Evolutionary conservation across 148 eudicot genomes (phyloP).

Genomic region (Rhododendron molle): DNA sequence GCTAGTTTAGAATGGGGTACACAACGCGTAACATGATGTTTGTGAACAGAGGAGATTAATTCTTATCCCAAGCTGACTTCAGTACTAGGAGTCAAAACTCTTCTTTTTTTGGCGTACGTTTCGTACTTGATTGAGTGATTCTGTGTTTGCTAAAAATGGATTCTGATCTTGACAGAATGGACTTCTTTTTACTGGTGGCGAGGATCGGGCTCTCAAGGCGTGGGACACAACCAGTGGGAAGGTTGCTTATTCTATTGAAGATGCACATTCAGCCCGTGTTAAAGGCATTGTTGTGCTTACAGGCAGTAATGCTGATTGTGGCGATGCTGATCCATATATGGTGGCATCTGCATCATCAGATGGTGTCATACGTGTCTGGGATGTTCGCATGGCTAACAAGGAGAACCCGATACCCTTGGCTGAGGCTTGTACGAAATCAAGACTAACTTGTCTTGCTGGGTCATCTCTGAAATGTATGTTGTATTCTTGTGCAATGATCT

Average conservation of each 20-base stretch:
- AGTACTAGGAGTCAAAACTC: not conserved
- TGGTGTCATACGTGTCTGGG: conserved; percentile 92
- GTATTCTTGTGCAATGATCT: not conserved
- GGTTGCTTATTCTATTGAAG: conserved; percentile 65
- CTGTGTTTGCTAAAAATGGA: not conserved
- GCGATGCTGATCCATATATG: conserved; percentile 47
- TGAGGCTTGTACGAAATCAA: conserved; percentile 71
- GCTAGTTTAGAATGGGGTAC: not conserved
- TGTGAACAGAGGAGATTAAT: not conserved
- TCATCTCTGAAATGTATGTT: conserved; percentile 78
- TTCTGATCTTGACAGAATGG: conserved; percentile 52
- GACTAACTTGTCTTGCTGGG: conserved; percentile 95
- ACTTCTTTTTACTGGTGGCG: conserved; percentile 76
- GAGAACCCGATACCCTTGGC: conserved; percentile 60
- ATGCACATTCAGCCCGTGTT: conserved; percentile 83
- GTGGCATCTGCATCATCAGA: conserved; percentile 95
- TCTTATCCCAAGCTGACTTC: not conserved
- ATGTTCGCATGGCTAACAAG: conserved; percentile 50
- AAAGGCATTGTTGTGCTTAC: conserved; percentile 87
- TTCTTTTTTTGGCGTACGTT: not conserved
- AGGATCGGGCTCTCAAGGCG: conserved; percentile 71
- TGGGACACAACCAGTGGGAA: conserved; percentile 82
- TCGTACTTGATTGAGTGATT: not conserved
- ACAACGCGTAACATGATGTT: not conserved
- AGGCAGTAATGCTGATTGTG: conserved; percentile 27